Percentiles rank a stretch among this genome's conserved stretches.
phyloP scores from a whole-genome alignment of 352 stramenopile species.

The Globisporangium nagaii region DNA sequence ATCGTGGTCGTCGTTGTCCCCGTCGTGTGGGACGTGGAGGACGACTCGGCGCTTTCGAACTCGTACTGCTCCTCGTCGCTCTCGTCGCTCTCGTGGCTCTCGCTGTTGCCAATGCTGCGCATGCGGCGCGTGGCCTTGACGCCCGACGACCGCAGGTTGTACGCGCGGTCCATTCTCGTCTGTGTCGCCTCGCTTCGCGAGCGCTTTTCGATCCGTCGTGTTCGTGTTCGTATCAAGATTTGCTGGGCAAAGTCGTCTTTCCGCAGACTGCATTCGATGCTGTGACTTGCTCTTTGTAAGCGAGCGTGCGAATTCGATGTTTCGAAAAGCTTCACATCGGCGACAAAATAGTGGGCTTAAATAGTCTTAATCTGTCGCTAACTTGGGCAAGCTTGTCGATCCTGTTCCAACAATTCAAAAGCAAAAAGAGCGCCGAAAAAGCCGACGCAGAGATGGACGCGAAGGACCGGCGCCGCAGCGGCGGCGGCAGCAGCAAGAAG shows the following conservation, averaged over 20 bases:
- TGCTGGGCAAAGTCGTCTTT: too few species aligned
- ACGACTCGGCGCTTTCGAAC: constrained; percentile 1
- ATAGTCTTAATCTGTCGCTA: too few species aligned
- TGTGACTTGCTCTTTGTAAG: too few species aligned
- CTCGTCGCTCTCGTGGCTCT: background rate
- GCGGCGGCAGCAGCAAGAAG: constrained; percentile 8
- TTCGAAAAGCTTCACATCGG: too few species aligned
- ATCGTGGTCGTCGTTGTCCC: background rate
- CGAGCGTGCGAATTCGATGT: too few species aligned
- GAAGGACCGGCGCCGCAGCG: constrained; percentile 15
- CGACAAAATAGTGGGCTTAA: too few species aligned
- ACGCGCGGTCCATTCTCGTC: constrained; percentile 16
- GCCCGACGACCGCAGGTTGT: constrained; percentile 26
- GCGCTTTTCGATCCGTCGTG: too few species aligned
- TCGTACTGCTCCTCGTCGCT: constrained; percentile 11
- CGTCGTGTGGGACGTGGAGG: background rate
- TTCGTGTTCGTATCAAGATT: too few species aligned
- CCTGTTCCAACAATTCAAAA: constrained; percentile 5
- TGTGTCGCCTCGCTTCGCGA: background rate
- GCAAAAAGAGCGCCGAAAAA: background rate
- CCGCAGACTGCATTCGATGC: too few species aligned
- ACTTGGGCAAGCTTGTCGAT: too few species aligned
- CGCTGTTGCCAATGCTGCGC: constrained; percentile 2
- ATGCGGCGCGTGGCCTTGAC: constrained; percentile 7
- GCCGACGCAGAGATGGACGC: constrained; percentile 5